Base-by-base conservation (phyloP, 495 filamentous ascomycete genomes). In the Chaetomium cochliodes region DNA sequence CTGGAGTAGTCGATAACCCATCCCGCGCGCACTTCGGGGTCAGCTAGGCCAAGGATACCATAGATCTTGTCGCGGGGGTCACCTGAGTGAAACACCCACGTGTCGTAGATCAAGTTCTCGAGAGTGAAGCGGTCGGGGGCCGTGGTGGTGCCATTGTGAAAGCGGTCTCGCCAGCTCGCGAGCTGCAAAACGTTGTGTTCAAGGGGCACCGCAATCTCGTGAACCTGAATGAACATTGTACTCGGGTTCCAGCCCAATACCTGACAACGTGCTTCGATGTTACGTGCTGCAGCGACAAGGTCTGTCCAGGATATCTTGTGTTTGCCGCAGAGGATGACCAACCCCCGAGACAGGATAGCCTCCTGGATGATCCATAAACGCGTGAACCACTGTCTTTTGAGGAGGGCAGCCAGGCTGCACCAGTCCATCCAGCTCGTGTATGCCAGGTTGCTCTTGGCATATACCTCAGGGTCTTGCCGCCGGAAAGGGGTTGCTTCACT, bases 311-410 rank as follows among this genome's bases (percentile, higher is more conserved):
- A 44, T 12, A 65, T 54, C 7, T 37, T 12, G 46, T 59, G 46
- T 16, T 51, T 26, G 18, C 66, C 66, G 9, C 66, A 67, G 26
- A 64, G 8, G 3, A 67, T 6, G 22, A 26, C 23, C 0, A 60
- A 49, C 5, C 55, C 23, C 13, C 44, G 23, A 1, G 65, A 60
- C 8, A 67, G 55, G 26, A 67, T 64, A 39, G 44, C 37, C 28
- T 67, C 65, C n/a, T 67, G 65, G 5, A 67, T 41, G 15, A 67
- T 64, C 65, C 65, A 67, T 7, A 67, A 41, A 15, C 65, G 65
- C 2, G 26, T 50, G 25, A 67, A 67, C 60, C 61, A 67, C 28
- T 63, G 65, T 16, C 65, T 37, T 22, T 59, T 60, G 37, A 67
- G 58, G 18, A 67, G 49, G 16, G 59, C 65, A 7, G 65, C 65